These are phyloP conservation scores for Wickerhamomyces kurtzmanii DNA, from an alignment of 805 yeast genomes.

Conservation along the genomic window DNA sequence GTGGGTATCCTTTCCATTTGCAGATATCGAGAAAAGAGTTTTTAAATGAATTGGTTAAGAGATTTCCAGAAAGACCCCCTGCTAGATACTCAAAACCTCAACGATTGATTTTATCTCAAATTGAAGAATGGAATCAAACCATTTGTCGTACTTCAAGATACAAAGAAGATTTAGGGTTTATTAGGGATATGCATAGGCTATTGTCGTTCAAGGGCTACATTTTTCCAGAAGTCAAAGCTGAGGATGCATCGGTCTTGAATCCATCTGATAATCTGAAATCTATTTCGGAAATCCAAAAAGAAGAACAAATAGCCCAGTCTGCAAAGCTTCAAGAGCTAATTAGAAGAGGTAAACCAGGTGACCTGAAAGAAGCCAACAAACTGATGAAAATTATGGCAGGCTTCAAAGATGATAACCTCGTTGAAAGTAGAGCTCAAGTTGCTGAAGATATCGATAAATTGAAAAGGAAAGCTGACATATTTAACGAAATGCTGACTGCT, in stretches of 20 bases:
- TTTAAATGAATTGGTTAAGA: constrained; percentile 81
- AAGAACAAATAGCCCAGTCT: constrained; percentile 85
- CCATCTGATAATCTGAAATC: constrained; percentile 84
- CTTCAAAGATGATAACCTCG: constrained; percentile 68
- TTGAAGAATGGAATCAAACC: constrained; percentile 97
- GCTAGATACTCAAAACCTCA: constrained; percentile 75
- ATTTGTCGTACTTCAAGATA: constrained; percentile 83
- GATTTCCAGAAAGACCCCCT: constrained; percentile 94
- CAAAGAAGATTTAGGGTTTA: constrained; percentile 84
- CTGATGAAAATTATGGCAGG: constrained; percentile 99
- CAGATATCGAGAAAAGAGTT: constrained; percentile 94
- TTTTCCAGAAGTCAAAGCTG: constrained; percentile 85
- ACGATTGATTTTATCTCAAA: constrained; percentile 73
- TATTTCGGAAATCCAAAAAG: constrained; percentile 82
- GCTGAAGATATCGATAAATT: constrained; percentile 78
- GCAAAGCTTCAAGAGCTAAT: constrained; percentile 94
- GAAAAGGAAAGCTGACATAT: constrained; percentile 75
- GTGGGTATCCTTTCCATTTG: constrained; percentile 94
- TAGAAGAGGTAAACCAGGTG: constrained; percentile 92
- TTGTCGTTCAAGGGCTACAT: constrained; percentile 83
- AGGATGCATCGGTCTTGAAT: constrained; percentile 87
- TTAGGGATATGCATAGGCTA: constrained; percentile 92
- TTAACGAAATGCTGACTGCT: constrained; percentile 74
- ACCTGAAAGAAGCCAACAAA: constrained; percentile 91
- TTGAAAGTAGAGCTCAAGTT: constrained; percentile 63